Base-by-base conservation (phyloP, 1,139 yeast species). In the Taphrina communis region DNA sequence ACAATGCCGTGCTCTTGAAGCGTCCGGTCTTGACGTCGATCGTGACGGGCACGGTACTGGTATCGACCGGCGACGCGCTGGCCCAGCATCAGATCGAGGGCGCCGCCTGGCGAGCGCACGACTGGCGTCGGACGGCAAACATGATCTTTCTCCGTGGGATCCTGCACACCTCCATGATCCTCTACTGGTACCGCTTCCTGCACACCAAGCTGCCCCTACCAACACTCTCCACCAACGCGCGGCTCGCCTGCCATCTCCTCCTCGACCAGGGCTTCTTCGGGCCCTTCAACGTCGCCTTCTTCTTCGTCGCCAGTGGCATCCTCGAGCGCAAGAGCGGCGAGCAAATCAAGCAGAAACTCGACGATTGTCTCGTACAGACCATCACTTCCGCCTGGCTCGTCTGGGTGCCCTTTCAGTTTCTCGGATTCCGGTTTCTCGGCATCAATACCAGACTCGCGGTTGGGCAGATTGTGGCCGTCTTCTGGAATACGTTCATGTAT, bases 251-350 rank as follows among this genome's bases (percentile, higher is more conserved):
- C 21, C 61, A 63, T 38, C 48, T 63, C 31, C 14, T 41, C 38
- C 55, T 63, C 52, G 67, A 63, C 25, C 67, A 63, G 8, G 60
- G 55, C 21, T 44, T 63, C 38, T 63, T 63, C 25, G 67, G 67
- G 12, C 67, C 67, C 36, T n/a, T 21, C 53, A 55, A 53, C 59
- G 61, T 63, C 48, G 38, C 48, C 60, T 63, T 63, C 61, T 63
- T 63, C 61, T 63, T 63, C 21, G 55, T 42, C 48, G 67, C 61
- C 7, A 42, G 55, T 35, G 67, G 67, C 11, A 38, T 63, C 51
- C 48, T 63, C 17, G 67, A 63, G 52, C 59, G 56, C 12, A 63
- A 63, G 46, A 25, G 60, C 17, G 6, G 25, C 46, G 42, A 8
- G 7, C 61, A 63, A 46, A 63, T 63, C 67, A 53, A 38, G 38